Conservation (phyloP, 106 monocot species). For the Phalaenopsis aphrodite region DNA sequence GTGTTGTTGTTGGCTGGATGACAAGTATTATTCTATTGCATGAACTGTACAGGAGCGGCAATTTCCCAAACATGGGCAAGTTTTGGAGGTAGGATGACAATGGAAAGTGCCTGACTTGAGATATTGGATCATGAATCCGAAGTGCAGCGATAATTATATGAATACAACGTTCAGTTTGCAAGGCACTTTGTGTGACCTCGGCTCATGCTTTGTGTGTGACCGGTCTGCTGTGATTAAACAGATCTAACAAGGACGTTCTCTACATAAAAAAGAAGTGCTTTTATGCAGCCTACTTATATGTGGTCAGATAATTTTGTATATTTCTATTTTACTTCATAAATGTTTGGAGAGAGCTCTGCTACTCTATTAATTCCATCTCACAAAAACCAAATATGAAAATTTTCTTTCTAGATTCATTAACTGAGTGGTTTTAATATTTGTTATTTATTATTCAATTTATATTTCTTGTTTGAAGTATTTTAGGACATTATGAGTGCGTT, state of each 20-base stretch:
- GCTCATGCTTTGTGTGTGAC: slow-evolving; percentile 30
- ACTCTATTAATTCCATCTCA: too few relatives aligned
- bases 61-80: not conserved
- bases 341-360: too few relatives aligned
- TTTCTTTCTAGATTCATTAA: too few relatives aligned
- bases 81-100: not conserved
- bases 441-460: too few relatives aligned
- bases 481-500: too few relatives aligned
- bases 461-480: too few relatives aligned
- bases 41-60: not conserved
- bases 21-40: not conserved
- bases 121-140: not conserved
- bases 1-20: not conserved
- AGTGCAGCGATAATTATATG: slow-evolving; percentile 12
- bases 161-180: slow-evolving; percentile 17
- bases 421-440: too few relatives aligned
- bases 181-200: slow-evolving; percentile 34
- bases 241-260: not conserved
- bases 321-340: too few relatives aligned
- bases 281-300: not conserved
- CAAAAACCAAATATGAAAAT: too few relatives aligned
- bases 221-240: not conserved
- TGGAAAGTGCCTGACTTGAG: not conserved
- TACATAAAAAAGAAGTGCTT: not conserved
- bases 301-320: too few relatives aligned